Conservation (phyloP, 192 early-diverging fungal genomes). For the Linnemannia zychae region DNA sequence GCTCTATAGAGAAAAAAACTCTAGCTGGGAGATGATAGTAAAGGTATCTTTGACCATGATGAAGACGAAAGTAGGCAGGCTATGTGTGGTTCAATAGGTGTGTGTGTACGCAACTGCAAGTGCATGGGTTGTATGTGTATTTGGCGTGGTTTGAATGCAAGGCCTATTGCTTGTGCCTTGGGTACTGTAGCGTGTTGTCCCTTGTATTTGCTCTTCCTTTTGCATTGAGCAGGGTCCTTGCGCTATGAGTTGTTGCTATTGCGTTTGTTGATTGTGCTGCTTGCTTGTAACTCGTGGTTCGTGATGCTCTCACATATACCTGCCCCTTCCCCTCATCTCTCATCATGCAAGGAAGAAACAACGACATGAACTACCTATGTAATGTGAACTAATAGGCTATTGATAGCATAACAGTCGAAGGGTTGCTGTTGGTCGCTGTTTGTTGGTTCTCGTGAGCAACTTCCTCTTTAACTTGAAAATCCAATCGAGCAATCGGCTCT, state of each 20-base stretch:
- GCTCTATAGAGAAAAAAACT: slow-evolving; percentile 2
- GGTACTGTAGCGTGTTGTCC: too few relatives aligned
- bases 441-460: not conserved
- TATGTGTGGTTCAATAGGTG: too few relatives aligned
- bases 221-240: slow-evolving; percentile 1
- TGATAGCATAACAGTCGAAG: not conserved
- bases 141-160: too few relatives aligned
- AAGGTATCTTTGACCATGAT: not conserved
- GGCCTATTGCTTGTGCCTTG: too few relatives aligned
- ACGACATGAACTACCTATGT: not conserved
- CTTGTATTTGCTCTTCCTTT: too few relatives aligned
- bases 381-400: not conserved
- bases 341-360: not conserved
- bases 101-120: too few relatives aligned
- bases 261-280: too few relatives aligned
- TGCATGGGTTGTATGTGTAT: too few relatives aligned
- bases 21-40: not conserved
- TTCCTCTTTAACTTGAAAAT: not conserved
- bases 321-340: not conserved
- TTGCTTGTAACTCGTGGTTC: too few relatives aligned
- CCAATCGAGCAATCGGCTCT: not conserved
- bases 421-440: too few relatives aligned
- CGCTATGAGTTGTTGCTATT: too few relatives aligned
- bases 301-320: not conserved
- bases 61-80: too few relatives aligned